A percentile compares a stretch with the other conserved stretches of the same genome.
Conservation (phyloP, 2,329 filamentous ascomycete genomes). For the Talaromyces albobiverticillius region DNA sequence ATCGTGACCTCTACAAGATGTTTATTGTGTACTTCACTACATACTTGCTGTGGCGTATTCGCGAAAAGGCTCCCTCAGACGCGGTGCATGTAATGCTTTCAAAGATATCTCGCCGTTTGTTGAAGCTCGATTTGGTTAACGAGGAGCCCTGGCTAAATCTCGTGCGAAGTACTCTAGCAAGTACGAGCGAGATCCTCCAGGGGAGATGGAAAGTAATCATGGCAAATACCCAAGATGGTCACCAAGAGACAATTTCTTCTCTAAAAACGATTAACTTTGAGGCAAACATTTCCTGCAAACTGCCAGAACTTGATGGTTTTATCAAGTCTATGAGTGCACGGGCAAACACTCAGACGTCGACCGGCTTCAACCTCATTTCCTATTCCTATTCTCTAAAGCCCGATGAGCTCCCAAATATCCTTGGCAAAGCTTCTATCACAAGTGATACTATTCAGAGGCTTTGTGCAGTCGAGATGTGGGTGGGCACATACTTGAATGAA, state of each 20-base stretch:
- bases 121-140: slow-evolving; percentile 36
- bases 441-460: neutral
- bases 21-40: slow-evolving; percentile 51
- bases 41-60: slow-evolving; percentile 29
- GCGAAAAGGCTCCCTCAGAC: slow-evolving; percentile 21
- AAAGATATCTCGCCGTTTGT: slow-evolving; percentile 44
- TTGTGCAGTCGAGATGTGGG: slow-evolving; percentile 1
- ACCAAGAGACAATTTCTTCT: neutral
- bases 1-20: slow-evolving; percentile 44
- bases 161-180: neutral
- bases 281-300: slow-evolving; percentile 4
- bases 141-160: slow-evolving; percentile 12
- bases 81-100: slow-evolving; percentile 39
- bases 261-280: slow-evolving; percentile 15
- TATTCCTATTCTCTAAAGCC: neutral
- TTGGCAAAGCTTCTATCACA: neutral
- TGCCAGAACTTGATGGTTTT: slow-evolving; percentile 1
- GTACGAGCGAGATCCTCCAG: neutral
- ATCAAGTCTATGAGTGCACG: neutral
- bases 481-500: neutral
- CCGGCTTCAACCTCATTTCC: neutral
- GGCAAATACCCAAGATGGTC: neutral
- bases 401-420: neutral
- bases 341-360: neutral
- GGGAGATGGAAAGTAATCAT: neutral